Percentiles rank a stretch among this genome's conserved stretches.
Conservation (phyloP, 148 eudicot genomes). For the Chenopodium album region DNA sequence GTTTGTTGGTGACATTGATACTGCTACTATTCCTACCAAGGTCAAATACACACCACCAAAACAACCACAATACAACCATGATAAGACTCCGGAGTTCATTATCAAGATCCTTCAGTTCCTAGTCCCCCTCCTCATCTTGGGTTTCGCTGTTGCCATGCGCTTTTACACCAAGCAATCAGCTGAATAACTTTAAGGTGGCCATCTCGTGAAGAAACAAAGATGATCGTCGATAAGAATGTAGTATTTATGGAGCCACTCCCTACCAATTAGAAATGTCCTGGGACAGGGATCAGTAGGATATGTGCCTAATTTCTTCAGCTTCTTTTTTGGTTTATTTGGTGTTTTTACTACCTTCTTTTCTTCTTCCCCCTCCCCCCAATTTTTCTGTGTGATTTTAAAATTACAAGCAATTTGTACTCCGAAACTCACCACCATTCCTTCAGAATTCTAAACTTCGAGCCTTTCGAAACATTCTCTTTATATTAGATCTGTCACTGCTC, state of each 20-base stretch:
- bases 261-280: neutral
- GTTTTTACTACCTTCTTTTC: neutral
- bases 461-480: neutral
- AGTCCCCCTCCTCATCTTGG: conserved; percentile 72
- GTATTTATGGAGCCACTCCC: conserved; percentile 4
- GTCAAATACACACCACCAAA: conserved; percentile 59
- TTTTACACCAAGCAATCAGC: conserved; percentile 62
- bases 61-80: conserved; percentile 65
- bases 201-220: conserved; percentile 4
- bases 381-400: conserved; percentile 9
- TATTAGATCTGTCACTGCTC: neutral
- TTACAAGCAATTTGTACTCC: conserved; percentile 13
- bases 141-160: conserved; percentile 68
- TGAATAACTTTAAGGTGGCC: conserved; percentile 17
- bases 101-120: conserved; percentile 85
- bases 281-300: conserved; percentile 6
- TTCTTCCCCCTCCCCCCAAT: neutral
- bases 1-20: conserved; percentile 67
- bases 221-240: neutral
- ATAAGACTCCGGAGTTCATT: conserved; percentile 63
- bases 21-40: conserved; percentile 56
- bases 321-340: conserved; percentile 3
- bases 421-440: neutral
- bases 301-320: conserved; percentile 5
- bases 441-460: neutral